Conservation (phyloP, 495 filamentous ascomycete genomes). For the Tuber indicum region DNA sequence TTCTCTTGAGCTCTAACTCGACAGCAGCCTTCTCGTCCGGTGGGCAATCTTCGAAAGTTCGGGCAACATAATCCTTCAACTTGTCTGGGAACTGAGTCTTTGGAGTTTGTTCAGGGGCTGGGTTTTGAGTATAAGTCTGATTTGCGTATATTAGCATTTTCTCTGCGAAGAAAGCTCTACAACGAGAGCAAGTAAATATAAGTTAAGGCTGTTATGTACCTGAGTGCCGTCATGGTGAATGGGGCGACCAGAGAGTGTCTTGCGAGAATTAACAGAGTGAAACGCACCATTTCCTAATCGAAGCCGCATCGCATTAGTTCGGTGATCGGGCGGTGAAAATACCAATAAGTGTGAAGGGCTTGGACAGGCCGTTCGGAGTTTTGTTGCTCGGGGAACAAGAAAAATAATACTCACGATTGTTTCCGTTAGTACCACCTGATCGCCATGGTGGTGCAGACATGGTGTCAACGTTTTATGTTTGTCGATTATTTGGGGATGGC, state of each 20-base stretch:
- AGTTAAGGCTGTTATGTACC: background rate
- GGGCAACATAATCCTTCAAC: conserved; percentile 42
- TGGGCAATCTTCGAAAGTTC: conserved; percentile 41
- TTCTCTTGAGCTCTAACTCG: conserved; percentile 73
- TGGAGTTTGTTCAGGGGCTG: conserved; percentile 22
- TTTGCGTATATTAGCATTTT: background rate
- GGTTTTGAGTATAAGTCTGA: conserved; percentile 23
- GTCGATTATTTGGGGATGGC: background rate
- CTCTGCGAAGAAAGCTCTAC: background rate
- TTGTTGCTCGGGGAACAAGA: background rate
- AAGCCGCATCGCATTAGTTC: background rate
- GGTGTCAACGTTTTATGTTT: background rate
- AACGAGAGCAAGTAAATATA: background rate
- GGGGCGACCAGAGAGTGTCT: conserved; percentile 19
- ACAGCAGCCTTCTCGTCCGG: conserved; percentile 53
- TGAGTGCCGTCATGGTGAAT: background rate
- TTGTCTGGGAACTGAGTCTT: conserved; percentile 42
- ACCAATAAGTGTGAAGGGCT: background rate
- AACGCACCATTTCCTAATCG: conserved; percentile 27
- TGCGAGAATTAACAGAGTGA: conserved; percentile 32
- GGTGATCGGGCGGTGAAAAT: background rate
- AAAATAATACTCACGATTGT: conserved; percentile 24
- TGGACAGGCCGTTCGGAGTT: background rate
- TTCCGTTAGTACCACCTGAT: conserved; percentile 31
- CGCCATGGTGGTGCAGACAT: conserved; percentile 39